Evolutionary conservation across 768 basidiomycete genomes (phyloP).

Genomic region (Auriscalpium microsporum): DNA sequence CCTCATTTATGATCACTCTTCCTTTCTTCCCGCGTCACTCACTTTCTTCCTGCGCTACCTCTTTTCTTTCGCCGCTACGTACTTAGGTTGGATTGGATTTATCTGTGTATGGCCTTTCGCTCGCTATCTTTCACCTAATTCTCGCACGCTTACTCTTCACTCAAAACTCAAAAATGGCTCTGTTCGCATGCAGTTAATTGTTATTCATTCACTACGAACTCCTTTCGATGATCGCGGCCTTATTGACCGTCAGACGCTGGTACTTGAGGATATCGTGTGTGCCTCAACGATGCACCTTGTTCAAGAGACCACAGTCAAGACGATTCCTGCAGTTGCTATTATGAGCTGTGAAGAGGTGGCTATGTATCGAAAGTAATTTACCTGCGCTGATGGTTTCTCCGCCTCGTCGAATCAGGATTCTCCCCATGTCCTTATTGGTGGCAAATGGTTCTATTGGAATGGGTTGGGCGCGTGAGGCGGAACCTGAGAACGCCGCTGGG

Average conservation of each 20-base stretch:
- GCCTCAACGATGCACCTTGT: background rate
- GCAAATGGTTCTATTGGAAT: conserved; percentile 85
- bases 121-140: background rate
- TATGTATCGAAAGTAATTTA: conserved; percentile 20
- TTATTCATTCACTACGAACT: too few species aligned
- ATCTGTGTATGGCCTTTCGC: background rate
- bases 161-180: background rate
- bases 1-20: background rate
- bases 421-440: conserved; percentile 92
- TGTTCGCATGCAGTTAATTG: too few species aligned
- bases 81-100: background rate
- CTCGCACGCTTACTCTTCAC: background rate
- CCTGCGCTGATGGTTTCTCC: conserved; percentile 96
- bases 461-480: conserved; percentile 36
- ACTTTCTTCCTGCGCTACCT: background rate
- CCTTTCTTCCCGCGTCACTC: background rate
- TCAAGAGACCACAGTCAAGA: background rate
- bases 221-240: too few species aligned
- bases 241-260: too few species aligned
- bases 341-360: background rate
- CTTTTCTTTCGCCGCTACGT: background rate
- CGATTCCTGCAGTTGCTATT: background rate
- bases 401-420: conserved; percentile 75
- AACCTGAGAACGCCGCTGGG: conserved; percentile 40
- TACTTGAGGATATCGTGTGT: too few species aligned